Base-by-base conservation (phyloP, 1,284 basidiomycete species). In the Cronartium ribicola region DNA sequence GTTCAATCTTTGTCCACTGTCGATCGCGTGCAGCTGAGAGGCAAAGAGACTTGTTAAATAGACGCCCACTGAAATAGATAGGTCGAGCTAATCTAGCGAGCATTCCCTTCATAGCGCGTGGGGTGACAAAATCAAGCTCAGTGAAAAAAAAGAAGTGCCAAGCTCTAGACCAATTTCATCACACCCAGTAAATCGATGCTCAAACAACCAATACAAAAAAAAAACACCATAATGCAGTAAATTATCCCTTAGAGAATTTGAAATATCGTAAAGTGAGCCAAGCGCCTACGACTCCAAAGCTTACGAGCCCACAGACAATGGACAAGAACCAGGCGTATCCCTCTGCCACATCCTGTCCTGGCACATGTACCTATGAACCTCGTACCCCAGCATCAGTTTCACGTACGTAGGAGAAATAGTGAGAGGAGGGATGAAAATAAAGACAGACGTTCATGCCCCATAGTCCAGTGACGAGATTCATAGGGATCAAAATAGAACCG, bases 401-500 rank as follows among this genome's bases (percentile, higher is more conserved):
- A 29, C 29, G 29, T 29, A 29, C 29, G 29, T 29, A 29, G 1
- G 29, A 1, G 29, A 29, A 20, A 43, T 6, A 64, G 3, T 22
- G 46, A 65, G 17, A 3, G 36, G 20, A 4, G 22, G 29, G n/a
- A 8, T 7, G 17, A 41, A 14, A 37, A 48, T n/a, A 17, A 57
- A n/a, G 8, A 72, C 69, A 17, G 8, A 72, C 91, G 82, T 94
- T 93, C 90, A 92, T 92, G 3, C 91, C 91, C 91, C 89, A 91
- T 14, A 91, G 81, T 83, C 89, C 87, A 87, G 73, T n/a, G 78
- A 60, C 7, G 5, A 44, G 29, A 79, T 84, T 83, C 77, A 85
- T 84, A 10, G 83, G 83, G 48, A 98, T 90, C 77, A 99, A 88
- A 4, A 99, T 89, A 0, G 96, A 98, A 87, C 96, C 96, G 51